Percentiles rank a stretch among this genome's conserved stretches.
Conservation (phyloP, 106 monocot genomes). For the Acorus gramineus region DNA sequence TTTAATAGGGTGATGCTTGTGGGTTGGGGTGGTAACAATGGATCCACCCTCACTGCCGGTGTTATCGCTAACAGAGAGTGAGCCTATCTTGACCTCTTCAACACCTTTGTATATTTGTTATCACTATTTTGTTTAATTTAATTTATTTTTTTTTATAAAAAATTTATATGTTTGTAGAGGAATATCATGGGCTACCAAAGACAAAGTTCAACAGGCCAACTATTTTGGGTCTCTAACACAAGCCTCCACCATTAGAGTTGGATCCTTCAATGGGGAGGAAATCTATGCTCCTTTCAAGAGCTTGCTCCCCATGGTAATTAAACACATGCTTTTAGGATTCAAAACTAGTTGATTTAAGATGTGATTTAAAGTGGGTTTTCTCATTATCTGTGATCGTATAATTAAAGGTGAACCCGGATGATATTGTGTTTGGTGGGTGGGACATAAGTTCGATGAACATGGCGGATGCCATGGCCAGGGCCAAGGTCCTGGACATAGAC, state of each 20-base stretch:
- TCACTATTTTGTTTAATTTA: constrained; percentile 1
- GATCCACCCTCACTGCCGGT: constrained; percentile 84
- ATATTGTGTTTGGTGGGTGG: constrained; percentile 92
- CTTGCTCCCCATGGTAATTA: constrained; percentile 78
- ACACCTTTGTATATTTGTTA: neutral
- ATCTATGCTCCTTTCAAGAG: constrained; percentile 98
- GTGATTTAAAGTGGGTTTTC: neutral
- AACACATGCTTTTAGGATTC: too few species aligned
- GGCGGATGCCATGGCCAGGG: constrained; percentile 86
- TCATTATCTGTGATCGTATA: neutral
- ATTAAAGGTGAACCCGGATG: constrained; percentile 79
- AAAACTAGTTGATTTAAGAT: neutral
- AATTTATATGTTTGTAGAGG: constrained; percentile 25
- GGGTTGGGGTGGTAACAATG: constrained; percentile 99
- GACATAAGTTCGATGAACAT: constrained; percentile 91
- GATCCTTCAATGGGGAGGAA: constrained; percentile 92
- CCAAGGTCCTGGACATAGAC: constrained; percentile 93
- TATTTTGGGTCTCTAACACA: constrained; percentile 94
- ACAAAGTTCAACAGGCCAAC: constrained; percentile 86
- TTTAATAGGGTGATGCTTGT: constrained; percentile 73
- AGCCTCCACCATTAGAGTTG: constrained; percentile 78
- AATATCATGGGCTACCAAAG: constrained; percentile 97
- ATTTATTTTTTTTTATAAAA: neutral
- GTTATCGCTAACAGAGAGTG: constrained; percentile 94
- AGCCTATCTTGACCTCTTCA: neutral